A percentile compares a stretch with the other conserved stretches of the same genome.
These are phyloP conservation scores for Naganishia onofrii DNA, from an alignment of 768 basidiomycete genomes.

Conservation along the genomic window DNA sequence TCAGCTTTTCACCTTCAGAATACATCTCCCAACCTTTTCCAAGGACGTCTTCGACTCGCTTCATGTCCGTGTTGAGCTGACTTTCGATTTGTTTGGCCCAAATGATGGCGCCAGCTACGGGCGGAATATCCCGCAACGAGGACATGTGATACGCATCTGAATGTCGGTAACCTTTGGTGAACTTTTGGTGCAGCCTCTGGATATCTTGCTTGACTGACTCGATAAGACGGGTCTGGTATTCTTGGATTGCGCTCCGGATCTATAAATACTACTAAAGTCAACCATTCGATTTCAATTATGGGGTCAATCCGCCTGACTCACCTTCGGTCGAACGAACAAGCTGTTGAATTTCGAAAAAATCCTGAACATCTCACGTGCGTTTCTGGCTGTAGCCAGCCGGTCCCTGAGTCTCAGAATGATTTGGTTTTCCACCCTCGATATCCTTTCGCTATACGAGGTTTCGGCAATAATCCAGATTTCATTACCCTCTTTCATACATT, in stretches of 20 bases:
- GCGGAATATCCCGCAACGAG: slow-evolving; percentile 94
- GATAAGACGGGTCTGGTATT: slow-evolving; percentile 97
- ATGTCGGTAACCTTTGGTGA: slow-evolving; percentile 92
- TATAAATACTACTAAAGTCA: slow-evolving; percentile 45
- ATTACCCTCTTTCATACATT: slow-evolving; percentile 68
- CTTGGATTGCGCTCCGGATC: slow-evolving; percentile 98
- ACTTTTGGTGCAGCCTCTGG: slow-evolving; percentile 92
- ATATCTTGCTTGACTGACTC: slow-evolving; percentile 99
- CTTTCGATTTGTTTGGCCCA: slow-evolving; percentile 99
- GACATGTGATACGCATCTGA: slow-evolving; percentile 98
- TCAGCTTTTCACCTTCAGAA: slow-evolving; percentile 97
- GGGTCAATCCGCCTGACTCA: slow-evolving; percentile 47
- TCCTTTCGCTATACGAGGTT: slow-evolving; percentile 95
- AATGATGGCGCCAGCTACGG: slow-evolving; percentile 96
- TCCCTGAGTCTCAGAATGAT: slow-evolving; percentile 92
- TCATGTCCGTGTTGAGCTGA: slow-evolving; percentile 95
- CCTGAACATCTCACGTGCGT: slow-evolving; percentile 99
- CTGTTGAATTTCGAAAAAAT: slow-evolving; percentile 99
- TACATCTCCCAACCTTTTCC: slow-evolving; percentile 97
- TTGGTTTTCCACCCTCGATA: slow-evolving; percentile 95
- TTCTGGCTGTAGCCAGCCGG: slow-evolving; percentile 86
- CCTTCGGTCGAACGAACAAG: slow-evolving; percentile 92
- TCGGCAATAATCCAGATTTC: slow-evolving; percentile 98
- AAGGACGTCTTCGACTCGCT: slow-evolving; percentile 95
- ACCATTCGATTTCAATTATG: neutral